These are phyloP conservation scores for Aspergillus nomiae DNA, from an alignment of 2,329 filamentous ascomycete genomes.

Conservation along the genomic window DNA sequence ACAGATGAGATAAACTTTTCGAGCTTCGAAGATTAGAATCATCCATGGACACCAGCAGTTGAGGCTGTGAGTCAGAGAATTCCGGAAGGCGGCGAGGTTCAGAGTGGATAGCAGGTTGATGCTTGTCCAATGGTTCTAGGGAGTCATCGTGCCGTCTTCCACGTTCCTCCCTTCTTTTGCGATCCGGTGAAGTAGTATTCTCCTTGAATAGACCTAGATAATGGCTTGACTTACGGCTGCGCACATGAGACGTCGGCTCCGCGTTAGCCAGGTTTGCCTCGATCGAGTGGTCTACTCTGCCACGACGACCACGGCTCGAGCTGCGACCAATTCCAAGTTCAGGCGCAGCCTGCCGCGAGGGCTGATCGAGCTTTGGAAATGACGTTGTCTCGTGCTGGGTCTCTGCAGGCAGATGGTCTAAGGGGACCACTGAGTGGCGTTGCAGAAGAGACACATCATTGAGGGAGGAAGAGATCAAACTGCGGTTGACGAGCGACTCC, in stretches of 20 bases:
- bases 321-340: constrained; percentile 38
- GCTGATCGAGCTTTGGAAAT: constrained; percentile 26
- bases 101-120: constrained; percentile 10
- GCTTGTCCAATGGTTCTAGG: constrained; percentile 18
- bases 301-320: constrained; percentile 45
- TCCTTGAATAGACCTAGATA: constrained; percentile 67
- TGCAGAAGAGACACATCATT: constrained; percentile 28
- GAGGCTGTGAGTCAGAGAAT: constrained; percentile 16
- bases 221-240: constrained; percentile 67
- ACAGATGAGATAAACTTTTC: constrained; percentile 32
- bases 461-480: constrained; percentile 30
- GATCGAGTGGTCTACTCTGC: constrained; percentile 62
- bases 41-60: constrained; percentile 9
- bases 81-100: constrained; percentile 17
- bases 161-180: constrained; percentile 52
- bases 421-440: constrained; percentile 22
- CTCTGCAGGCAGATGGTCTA: constrained; percentile 21
- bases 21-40: constrained; percentile 23
- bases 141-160: constrained; percentile 37
- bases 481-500: constrained; percentile 25
- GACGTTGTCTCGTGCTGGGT: constrained; percentile 24
- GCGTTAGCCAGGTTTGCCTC: constrained; percentile 63
- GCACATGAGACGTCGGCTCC: constrained; percentile 56
- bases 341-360: constrained; percentile 22
- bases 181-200: constrained; percentile 57